A percentile compares a stretch with the other conserved stretches of the same genome.
phyloP scores from a whole-genome alignment of 106 monocot species.

The Dioscorea zingiberensis region DNA sequence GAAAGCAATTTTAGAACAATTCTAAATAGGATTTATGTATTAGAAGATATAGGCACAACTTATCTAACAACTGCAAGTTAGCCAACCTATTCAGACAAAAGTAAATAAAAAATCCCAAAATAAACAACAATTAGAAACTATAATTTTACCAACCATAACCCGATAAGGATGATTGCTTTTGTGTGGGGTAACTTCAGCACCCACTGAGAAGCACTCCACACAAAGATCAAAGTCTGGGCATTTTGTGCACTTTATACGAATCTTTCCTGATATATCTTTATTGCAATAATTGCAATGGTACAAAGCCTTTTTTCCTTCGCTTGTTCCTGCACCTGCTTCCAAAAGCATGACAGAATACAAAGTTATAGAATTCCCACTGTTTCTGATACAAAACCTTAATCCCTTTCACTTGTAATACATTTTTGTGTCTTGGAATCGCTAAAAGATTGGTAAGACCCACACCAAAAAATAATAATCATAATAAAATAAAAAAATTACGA shows the following conservation, averaged over 20 bases:
- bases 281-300: slow-evolving; percentile 97
- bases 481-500: neutral
- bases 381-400: neutral
- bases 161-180: slow-evolving; percentile 94
- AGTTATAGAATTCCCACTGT: neutral
- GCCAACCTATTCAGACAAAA: neutral
- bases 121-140: slow-evolving; percentile 3
- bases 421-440: too few species aligned
- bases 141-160: slow-evolving; percentile 77
- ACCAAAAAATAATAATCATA: neutral
- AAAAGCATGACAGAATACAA: slow-evolving; percentile 1
- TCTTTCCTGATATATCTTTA: slow-evolving; percentile 98
- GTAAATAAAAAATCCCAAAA: neutral
- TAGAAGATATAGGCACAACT: neutral
- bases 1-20: neutral
- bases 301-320: slow-evolving; percentile 80
- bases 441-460: neutral
- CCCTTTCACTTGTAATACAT: too few species aligned
- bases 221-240: slow-evolving; percentile 99
- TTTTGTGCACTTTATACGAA: slow-evolving; percentile 91
- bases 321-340: slow-evolving; percentile 44
- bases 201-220: slow-evolving; percentile 94
- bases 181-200: slow-evolving; percentile 94
- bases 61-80: neutral
- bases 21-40: neutral